Evolutionary conservation across 306 rosid species (phyloP), one percentile per base, ranked within the genome.

Genomic region (Ormosia semicastrata): DNA sequence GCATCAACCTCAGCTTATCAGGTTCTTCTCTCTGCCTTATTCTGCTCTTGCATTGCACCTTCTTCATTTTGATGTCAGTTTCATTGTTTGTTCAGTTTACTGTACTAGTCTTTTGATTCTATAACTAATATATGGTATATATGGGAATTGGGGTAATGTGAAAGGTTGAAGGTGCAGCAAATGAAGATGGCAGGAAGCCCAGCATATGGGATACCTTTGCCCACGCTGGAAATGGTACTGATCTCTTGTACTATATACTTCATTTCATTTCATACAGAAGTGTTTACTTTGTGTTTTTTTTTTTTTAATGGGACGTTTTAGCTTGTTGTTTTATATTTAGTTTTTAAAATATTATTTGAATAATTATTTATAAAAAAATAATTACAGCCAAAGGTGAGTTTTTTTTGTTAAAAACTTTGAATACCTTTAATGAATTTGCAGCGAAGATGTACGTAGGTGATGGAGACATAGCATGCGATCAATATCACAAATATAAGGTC

Each of bases 1-100:
- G 90, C 90, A 2, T 79, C 86, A 52, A 65, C 94, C 33, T 85
- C 98, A 0, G 94, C 97, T 46, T 90, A 85, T 71, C 98, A 94
- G 94, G 97, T 87, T 56, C 83, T 39, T n/a, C 14, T 14, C 2
- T 5, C 6, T 7, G 2, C 4, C 5, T 11, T 49, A 15, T 13
- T 4, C 6, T 2, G 12, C 54, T 49, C 54, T 49, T 46, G n/a
- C 11, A 47, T 47, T 0, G 11, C 56, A 24, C 24, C 24, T 24
- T 50, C 13, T 50, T 13, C 4, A 49, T 6, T 12, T 2, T 12
- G 15, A 15, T 49, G 4, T 49, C 24, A 0, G 2, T 44, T 14
- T 50, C 7, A 50, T 50, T 50, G 18, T 50, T 44, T 44, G 18
- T 50, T 44, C 10, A 37, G 0, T 7, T 43, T 50, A 2, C 17